A percentile compares a stretch with the other conserved stretches of the same genome.
phyloP scores from a whole-genome alignment of 2,329 filamentous ascomycete genomes.

The Phaeosphaeriaceae sp. region DNA sequence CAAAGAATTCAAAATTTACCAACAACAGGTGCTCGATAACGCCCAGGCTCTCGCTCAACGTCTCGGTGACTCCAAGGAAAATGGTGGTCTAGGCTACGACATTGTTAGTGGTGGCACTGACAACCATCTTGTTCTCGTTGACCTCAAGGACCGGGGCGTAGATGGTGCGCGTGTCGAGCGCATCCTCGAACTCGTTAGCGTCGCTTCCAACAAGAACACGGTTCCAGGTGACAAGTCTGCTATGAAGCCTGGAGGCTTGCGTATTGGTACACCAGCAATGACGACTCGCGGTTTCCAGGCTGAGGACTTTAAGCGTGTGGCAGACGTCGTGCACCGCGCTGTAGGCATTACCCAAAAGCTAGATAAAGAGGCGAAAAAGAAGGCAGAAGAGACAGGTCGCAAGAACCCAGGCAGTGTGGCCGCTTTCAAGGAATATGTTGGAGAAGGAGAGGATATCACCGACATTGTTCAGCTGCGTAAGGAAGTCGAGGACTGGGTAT shows the following conservation, averaged over 20 bases:
- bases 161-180: conserved; percentile 96
- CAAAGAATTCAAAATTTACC: conserved; percentile 92
- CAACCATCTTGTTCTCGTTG: conserved; percentile 95
- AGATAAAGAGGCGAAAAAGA: conserved; percentile 48
- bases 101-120: conserved; percentile 95
- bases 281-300: conserved; percentile 92
- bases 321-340: conserved; percentile 51
- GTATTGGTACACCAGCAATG: conserved; percentile 97
- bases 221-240: conserved; percentile 98
- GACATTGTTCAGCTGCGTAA: conserved; percentile 50
- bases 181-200: conserved; percentile 96
- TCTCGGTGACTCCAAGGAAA: conserved; percentile 72
- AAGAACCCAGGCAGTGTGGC: conserved; percentile 50
- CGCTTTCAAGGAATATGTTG: conserved; percentile 51
- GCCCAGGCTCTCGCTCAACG: conserved; percentile 85
- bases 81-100: conserved; percentile 80
- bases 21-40: conserved; percentile 89
- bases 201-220: conserved; percentile 99
- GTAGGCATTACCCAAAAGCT: conserved; percentile 51
- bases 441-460: conserved; percentile 50
- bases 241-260: conserved; percentile 90
- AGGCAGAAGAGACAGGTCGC: conserved; percentile 44
- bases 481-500: conserved; percentile 52
- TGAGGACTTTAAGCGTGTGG: conserved; percentile 80
- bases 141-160: conserved; percentile 84